A percentile compares a stretch with the other conserved stretches of the same genome.
phyloP scores from a whole-genome alignment of 2,329 filamentous ascomycete genomes.

The Cordyceps pruinosa region DNA sequence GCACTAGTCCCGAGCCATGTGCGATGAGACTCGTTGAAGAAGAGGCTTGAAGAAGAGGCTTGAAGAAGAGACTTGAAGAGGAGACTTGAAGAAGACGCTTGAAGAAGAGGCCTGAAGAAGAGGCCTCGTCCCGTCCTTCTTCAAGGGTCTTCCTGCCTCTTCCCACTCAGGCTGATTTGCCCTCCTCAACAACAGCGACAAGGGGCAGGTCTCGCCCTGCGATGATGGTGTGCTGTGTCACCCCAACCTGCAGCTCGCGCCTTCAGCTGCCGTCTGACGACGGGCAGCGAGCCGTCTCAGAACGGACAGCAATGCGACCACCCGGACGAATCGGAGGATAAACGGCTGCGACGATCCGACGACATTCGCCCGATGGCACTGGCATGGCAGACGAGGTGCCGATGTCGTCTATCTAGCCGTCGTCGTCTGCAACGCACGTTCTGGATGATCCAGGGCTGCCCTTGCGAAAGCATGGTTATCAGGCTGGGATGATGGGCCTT shows the following conservation, averaged over 20 bases:
- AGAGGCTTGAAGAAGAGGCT: too few species aligned
- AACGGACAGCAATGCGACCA: neutral
- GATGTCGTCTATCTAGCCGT: neutral
- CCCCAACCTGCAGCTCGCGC: neutral
- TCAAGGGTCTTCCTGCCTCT: too few species aligned
- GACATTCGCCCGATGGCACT: neutral
- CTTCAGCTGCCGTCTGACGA: neutral
- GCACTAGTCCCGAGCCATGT: too few species aligned
- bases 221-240: neutral
- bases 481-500: too few species aligned
- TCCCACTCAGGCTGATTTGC: neutral
- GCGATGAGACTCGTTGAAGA: too few species aligned
- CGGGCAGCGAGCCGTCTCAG: neutral
- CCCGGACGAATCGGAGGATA: neutral
- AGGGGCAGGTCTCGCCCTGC: neutral
- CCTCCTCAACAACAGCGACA: neutral
- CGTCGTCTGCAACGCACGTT: neutral
- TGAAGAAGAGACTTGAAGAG: too few species aligned
- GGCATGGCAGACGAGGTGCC: neutral
- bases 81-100: too few species aligned
- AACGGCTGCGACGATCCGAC: constrained; percentile 2
- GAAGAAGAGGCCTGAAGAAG: too few species aligned
- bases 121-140: too few species aligned
- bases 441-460: too few species aligned
- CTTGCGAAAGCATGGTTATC: too few species aligned